These are phyloP conservation scores for Dorcoceras hygrometricum DNA, from an alignment of 257 asterid genomes.

Conservation along the genomic window DNA sequence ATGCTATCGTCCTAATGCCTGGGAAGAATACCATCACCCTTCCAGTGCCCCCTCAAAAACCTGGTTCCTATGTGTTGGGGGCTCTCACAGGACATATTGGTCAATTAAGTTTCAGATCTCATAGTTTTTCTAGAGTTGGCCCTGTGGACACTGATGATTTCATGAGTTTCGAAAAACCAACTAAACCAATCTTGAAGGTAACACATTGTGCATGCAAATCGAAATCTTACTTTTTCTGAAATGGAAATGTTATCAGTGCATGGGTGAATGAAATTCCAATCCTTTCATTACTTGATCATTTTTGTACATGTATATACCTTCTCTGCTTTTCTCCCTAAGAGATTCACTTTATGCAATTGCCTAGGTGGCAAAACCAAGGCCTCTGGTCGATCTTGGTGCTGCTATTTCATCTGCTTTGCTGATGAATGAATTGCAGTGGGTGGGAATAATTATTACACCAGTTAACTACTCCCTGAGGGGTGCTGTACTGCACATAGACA, in stretches of 20 bases:
- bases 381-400: constrained; percentile 91
- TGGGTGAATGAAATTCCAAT: neutral
- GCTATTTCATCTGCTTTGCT: constrained; percentile 96
- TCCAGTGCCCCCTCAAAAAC: constrained; percentile 87
- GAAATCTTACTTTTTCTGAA: constrained; percentile 24
- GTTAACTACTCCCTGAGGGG: constrained; percentile 79
- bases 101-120: constrained; percentile 94
- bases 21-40: constrained; percentile 76
- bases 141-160: constrained; percentile 95
- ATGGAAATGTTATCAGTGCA: constrained; percentile 12
- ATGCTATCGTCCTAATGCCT: constrained; percentile 74
- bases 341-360: constrained; percentile 18
- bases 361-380: constrained; percentile 88
- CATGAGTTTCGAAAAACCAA: constrained; percentile 96
- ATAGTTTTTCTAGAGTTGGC: constrained; percentile 90
- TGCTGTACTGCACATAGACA: constrained; percentile 79
- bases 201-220: constrained; percentile 18
- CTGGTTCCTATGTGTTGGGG: constrained; percentile 95
- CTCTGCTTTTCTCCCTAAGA: neutral
- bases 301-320: neutral
- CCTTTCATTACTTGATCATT: constrained; percentile 10
- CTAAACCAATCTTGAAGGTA: constrained; percentile 96
- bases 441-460: constrained; percentile 85
- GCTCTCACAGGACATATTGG: constrained; percentile 98
- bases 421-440: constrained; percentile 93